phyloP scores from a whole-genome alignment of 2,329 filamentous ascomycete genomes.

The Talaromyces islandicus region DNA sequence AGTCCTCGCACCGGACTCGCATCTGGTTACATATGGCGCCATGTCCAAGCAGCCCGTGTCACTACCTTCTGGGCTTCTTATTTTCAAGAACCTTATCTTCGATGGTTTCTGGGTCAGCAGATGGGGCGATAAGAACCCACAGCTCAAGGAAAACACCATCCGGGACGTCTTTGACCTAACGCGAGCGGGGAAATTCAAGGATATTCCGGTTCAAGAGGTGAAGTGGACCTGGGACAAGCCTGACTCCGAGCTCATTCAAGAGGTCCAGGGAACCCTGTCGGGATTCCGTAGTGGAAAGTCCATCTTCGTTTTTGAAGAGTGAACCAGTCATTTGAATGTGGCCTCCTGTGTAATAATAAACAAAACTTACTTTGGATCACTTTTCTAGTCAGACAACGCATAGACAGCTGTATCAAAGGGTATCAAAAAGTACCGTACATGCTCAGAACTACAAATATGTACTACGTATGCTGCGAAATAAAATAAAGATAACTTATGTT shows the following conservation, averaged over 20 bases:
- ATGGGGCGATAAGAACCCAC: constrained; percentile 73
- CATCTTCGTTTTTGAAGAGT: constrained; percentile 68
- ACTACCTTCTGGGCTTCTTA: constrained; percentile 76
- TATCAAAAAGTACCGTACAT: not conserved
- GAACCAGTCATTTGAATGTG: not conserved
- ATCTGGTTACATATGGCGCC: constrained; percentile 88
- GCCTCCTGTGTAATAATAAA: not conserved
- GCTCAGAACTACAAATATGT: not conserved
- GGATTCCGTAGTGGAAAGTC: constrained; percentile 87
- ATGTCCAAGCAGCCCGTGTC: constrained; percentile 86
- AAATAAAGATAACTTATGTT: not conserved
- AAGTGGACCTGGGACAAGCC: constrained; percentile 79
- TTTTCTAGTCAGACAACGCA: not conserved
- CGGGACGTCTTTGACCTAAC: constrained; percentile 74
- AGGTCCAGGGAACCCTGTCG: constrained; percentile 74
- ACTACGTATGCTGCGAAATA: not conserved
- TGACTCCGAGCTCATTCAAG: constrained; percentile 60
- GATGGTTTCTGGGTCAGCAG: constrained; percentile 91
- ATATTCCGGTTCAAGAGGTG: constrained; percentile 76
- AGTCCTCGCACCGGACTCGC: constrained; percentile 60
- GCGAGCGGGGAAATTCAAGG: constrained; percentile 68
- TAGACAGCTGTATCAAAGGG: not conserved
- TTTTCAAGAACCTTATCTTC: constrained; percentile 88
- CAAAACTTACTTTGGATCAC: not conserved
- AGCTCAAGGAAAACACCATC: constrained; percentile 73